phyloP scores from a whole-genome alignment of 2,329 filamentous ascomycete genomes.

The Teratosphaeria nubilosa region DNA sequence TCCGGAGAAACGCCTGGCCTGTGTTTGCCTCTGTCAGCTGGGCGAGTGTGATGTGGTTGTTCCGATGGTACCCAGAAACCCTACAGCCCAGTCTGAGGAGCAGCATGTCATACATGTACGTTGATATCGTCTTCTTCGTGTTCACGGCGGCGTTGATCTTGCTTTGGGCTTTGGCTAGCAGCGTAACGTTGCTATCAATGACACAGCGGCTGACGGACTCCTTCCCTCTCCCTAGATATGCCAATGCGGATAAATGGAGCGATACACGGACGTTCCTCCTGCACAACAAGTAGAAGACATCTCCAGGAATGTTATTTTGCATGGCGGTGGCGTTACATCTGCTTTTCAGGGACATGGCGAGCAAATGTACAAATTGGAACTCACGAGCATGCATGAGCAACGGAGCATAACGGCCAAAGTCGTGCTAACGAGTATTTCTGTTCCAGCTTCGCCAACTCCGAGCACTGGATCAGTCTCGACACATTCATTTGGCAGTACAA shows the following conservation, averaged over 20 bases:
- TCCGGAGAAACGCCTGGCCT: constrained; percentile 69
- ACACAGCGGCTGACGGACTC: constrained; percentile 21
- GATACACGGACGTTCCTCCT: constrained; percentile 72
- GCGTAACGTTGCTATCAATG: constrained; percentile 7
- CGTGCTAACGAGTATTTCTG: background rate
- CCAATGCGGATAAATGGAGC: constrained; percentile 83
- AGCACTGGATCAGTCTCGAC: constrained; percentile 9
- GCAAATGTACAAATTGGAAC: constrained; percentile 3
- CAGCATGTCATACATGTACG: constrained; percentile 97
- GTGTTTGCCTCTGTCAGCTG: constrained; percentile 84
- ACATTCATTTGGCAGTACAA: constrained; percentile 7
- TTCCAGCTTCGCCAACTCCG: constrained; percentile 9
- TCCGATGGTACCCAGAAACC: constrained; percentile 81
- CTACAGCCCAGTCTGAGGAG: constrained; percentile 83
- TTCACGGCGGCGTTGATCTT: constrained; percentile 4
- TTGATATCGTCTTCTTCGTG: constrained; percentile 15
- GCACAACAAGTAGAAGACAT: constrained; percentile 54
- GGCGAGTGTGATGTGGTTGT: constrained; percentile 92
- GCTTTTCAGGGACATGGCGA: background rate
- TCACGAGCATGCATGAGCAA: background rate
- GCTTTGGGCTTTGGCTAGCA: background rate
- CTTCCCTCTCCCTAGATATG: constrained; percentile 41
- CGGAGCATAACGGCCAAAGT: background rate
- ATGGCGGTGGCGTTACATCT: constrained; percentile 1
- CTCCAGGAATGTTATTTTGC: background rate